Evolutionary conservation across 768 basidiomycete genomes (phyloP).

Genomic region (Pholiota molesta): DNA sequence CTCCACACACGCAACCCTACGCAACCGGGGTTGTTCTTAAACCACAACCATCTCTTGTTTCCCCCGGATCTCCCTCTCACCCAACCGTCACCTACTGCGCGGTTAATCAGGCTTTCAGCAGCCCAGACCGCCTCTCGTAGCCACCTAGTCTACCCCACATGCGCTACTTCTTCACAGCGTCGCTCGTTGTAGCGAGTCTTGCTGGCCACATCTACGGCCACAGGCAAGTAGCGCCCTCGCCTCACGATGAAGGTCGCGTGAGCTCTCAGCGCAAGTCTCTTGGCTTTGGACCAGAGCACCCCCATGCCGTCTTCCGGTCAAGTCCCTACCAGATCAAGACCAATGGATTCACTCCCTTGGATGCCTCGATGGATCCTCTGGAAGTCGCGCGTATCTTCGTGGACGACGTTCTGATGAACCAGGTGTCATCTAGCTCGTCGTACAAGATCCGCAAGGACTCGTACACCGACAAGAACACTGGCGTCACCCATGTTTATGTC

Average conservation of each 20-base stretch:
- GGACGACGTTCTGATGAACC: conserved; percentile 44
- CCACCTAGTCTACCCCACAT: conserved; percentile 34
- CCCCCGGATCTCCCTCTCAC: conserved; percentile 1
- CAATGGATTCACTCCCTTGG: conserved; percentile 42
- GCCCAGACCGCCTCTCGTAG: conserved; percentile 16
- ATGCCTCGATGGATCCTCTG: conserved; percentile 48
- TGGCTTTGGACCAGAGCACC: conserved; percentile 82
- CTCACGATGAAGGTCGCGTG: conserved; percentile 33
- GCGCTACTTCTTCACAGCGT: conserved; percentile 69
- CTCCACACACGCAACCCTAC: conserved; percentile 18
- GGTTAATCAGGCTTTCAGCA: conserved; percentile 21
- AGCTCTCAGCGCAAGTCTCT: conserved; percentile 81
- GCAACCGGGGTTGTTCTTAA: conserved; percentile 26
- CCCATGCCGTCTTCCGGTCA: conserved; percentile 69
- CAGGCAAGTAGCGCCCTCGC: conserved; percentile 26
- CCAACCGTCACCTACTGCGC: background rate
- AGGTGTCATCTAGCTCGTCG: conserved; percentile 38
- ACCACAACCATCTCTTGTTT: conserved; percentile 21
- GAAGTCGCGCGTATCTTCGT: conserved; percentile 70
- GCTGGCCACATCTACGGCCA: conserved; percentile 59
- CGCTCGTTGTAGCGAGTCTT: conserved; percentile 60
- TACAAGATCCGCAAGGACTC: conserved; percentile 79
- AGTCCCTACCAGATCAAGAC: conserved; percentile 48
- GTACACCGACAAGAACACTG: conserved; percentile 84
- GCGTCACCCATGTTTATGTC: conserved; percentile 89